Conservation (phyloP, 192 early-diverging fungal species). For the Coemansia sp. region DNA sequence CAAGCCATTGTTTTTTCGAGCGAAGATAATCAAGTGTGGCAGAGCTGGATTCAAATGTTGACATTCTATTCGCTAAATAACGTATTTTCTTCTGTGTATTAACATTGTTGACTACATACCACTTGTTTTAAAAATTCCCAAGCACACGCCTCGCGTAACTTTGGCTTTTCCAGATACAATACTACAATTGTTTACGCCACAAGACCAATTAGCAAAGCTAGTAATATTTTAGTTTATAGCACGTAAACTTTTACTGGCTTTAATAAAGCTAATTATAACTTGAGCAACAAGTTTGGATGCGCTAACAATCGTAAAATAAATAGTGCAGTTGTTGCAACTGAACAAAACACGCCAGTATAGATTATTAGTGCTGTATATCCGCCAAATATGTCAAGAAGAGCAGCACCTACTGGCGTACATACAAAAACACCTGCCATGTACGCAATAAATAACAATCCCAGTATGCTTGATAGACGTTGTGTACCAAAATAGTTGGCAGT, state of each 20-base stretch:
- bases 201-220: background rate
- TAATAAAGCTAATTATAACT: background rate
- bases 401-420: conserved; percentile 33
- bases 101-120: too few relatives aligned
- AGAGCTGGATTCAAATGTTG: too few relatives aligned
- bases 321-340: background rate
- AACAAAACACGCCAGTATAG: conserved; percentile 29
- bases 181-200: too few relatives aligned
- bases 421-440: conserved; percentile 25
- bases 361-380: conserved; percentile 28
- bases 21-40: too few relatives aligned
- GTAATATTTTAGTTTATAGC: background rate
- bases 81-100: too few relatives aligned
- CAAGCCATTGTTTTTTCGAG: too few relatives aligned
- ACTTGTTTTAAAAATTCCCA: too few relatives aligned
- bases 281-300: background rate
- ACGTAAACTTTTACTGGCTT: background rate
- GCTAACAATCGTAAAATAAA: background rate
- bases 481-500: conserved; percentile 38
- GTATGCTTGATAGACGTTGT: conserved; percentile 30
- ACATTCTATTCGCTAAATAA: too few relatives aligned
- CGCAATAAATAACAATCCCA: conserved; percentile 32
- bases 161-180: too few relatives aligned
- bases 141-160: too few relatives aligned
- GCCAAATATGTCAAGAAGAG: conserved; percentile 29